Conservation (phyloP, 306 rosid species). For the Fragaria nilgerrensis region DNA sequence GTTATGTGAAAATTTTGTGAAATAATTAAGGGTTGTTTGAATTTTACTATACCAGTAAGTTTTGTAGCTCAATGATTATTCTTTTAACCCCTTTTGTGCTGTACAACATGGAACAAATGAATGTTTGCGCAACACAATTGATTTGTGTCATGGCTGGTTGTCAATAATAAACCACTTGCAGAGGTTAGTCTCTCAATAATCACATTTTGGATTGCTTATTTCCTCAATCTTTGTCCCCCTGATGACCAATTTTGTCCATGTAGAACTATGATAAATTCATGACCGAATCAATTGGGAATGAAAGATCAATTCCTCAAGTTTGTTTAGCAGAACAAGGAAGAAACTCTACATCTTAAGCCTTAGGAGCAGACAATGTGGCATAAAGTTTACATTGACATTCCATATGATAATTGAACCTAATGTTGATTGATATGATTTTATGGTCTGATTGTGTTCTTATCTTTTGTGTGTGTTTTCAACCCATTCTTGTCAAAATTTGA, state of each 20-base stretch:
- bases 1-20: background rate
- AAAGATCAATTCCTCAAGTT: slow-evolving; percentile 33
- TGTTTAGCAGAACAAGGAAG: slow-evolving; percentile 32
- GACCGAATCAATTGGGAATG: slow-evolving; percentile 22
- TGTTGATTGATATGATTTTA: background rate
- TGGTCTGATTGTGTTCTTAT: background rate
- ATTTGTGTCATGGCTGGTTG: slow-evolving; percentile 71
- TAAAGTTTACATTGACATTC: background rate
- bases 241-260: too few relatives aligned
- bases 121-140: too few relatives aligned
- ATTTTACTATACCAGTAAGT: too few relatives aligned
- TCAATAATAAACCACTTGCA: slow-evolving; percentile 61
- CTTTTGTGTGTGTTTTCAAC: background rate
- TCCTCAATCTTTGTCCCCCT: slow-evolving; percentile 10
- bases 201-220: background rate
- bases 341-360: slow-evolving; percentile 30
- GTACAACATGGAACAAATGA: too few relatives aligned
- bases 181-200: slow-evolving; percentile 44
- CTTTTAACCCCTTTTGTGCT: too few relatives aligned
- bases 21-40: too few relatives aligned
- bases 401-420: background rate
- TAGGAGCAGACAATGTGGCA: slow-evolving; percentile 2
- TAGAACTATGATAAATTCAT: too few relatives aligned
- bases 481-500: too few relatives aligned
- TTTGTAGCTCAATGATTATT: too few relatives aligned